Percentiles rank a stretch among this genome's conserved stretches.
These are phyloP conservation scores for Camelina laxa DNA, from an alignment of 345 rosid genomes.

Conservation along the genomic window DNA sequence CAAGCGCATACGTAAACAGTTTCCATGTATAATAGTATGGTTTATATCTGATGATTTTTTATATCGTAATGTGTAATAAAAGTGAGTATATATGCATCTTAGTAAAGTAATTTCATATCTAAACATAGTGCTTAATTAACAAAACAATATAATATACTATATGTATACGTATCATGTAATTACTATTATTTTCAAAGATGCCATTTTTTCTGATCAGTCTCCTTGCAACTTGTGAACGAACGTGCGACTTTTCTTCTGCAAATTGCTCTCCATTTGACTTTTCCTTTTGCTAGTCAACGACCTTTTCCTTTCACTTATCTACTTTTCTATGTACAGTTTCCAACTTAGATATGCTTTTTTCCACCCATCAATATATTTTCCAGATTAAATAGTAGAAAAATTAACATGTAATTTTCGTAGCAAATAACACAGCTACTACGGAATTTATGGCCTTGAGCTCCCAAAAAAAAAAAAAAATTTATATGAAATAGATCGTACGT, in stretches of 20 bases:
- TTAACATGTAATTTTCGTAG: not conserved
- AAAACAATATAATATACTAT: constrained; percentile 4
- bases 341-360: not conserved
- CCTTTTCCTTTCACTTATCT: not conserved
- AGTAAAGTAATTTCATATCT: constrained; percentile 44
- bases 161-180: constrained; percentile 10
- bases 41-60: constrained; percentile 3
- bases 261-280: constrained; percentile 24
- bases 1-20: constrained; percentile 7
- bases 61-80: constrained; percentile 13
- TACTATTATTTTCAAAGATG: constrained; percentile 39
- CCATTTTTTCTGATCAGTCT: constrained; percentile 16
- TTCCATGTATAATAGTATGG: constrained; percentile 15
- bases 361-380: not conserved
- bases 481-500: not conserved
- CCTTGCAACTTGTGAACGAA: constrained; percentile 32
- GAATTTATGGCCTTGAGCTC: not conserved
- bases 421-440: not conserved
- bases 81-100: constrained; percentile 47
- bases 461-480: no score
- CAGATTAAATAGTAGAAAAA: not conserved
- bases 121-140: constrained; percentile 35
- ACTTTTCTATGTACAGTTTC: not conserved
- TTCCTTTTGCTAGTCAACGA: constrained; percentile 23
- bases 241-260: constrained; percentile 30